phyloP scores from a whole-genome alignment of 228 moss, liverwort and hornwort species.

The Sphagnum magellanicum region DNA sequence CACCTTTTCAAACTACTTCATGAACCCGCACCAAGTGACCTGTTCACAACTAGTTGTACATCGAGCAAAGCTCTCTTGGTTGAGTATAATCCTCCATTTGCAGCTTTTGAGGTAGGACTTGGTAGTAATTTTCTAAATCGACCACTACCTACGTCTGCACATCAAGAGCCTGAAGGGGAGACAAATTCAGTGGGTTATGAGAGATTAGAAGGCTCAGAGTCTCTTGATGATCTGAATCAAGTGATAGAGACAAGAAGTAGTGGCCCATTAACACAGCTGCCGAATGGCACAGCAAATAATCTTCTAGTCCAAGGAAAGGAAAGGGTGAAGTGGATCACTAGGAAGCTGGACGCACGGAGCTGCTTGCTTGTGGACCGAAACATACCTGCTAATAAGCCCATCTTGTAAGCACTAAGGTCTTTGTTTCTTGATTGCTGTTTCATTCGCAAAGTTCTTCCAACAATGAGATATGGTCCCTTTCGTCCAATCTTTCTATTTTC shows the following conservation, averaged over 20 bases:
- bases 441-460: neutral
- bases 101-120: slow-evolving; percentile 74
- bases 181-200: slow-evolving; percentile 16
- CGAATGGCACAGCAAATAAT: slow-evolving; percentile 47
- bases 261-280: slow-evolving; percentile 40
- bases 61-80: slow-evolving; percentile 55
- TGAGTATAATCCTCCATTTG: slow-evolving; percentile 66
- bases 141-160: slow-evolving; percentile 28
- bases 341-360: slow-evolving; percentile 52
- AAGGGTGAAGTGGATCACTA: slow-evolving; percentile 61
- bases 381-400: slow-evolving; percentile 57
- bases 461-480: too few species aligned
- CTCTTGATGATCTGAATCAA: slow-evolving; percentile 22
- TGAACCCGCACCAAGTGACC: slow-evolving; percentile 20
- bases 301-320: slow-evolving; percentile 67
- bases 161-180: slow-evolving; percentile 31
- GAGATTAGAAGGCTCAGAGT: slow-evolving; percentile 18
- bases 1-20: slow-evolving; percentile 35
- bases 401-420: slow-evolving; percentile 50
- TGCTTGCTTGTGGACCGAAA: slow-evolving; percentile 42
- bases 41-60: slow-evolving; percentile 15
- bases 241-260: slow-evolving; percentile 28
- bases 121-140: slow-evolving; percentile 57
- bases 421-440: neutral
- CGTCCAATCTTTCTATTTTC: too few species aligned